These are phyloP conservation scores for Elsinoe arachidis DNA, from an alignment of 2,329 filamentous ascomycete species.

Conservation along the genomic window DNA sequence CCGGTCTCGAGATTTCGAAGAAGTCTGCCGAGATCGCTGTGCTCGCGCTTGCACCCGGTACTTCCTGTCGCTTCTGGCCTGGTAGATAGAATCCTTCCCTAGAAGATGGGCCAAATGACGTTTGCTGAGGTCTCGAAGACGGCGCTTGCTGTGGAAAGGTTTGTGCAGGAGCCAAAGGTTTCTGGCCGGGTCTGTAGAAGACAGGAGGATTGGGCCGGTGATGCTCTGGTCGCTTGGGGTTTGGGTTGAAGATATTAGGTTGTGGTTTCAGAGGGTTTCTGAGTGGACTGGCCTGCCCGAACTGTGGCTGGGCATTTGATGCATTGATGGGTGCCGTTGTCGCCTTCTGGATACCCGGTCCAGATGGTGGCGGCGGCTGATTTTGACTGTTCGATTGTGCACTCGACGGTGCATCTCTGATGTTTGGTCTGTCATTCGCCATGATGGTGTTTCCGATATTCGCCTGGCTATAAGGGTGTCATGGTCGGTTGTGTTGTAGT, in stretches of 20 bases:
- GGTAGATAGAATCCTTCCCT: conserved; percentile 21
- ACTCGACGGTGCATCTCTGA: background rate
- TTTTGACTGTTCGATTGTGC: background rate
- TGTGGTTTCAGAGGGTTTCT: conserved; percentile 37
- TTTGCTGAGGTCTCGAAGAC: background rate
- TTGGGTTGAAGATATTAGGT: conserved; percentile 41
- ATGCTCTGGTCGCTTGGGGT: conserved; percentile 25
- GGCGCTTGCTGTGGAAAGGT: conserved; percentile 15
- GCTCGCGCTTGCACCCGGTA: conserved; percentile 8
- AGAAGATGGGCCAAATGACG: conserved; percentile 6
- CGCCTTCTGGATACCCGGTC: background rate
- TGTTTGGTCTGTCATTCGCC: background rate
- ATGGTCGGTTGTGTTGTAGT: background rate
- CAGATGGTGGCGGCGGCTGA: background rate
- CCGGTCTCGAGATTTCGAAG: conserved; percentile 36
- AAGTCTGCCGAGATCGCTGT: conserved; percentile 13
- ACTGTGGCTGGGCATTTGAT: conserved; percentile 35
- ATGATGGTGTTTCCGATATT: background rate
- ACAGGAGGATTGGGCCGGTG: conserved; percentile 12
- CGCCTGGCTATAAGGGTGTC: background rate
- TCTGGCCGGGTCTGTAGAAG: conserved; percentile 12
- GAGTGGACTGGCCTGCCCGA: conserved; percentile 51
- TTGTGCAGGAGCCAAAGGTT: background rate
- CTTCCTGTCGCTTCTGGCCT: conserved; percentile 18
- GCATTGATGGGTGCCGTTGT: background rate